Percentiles rank a stretch among this genome's conserved stretches.
phyloP scores from a whole-genome alignment of 1,284 basidiomycete species.

The Polyporus tsugae region DNA sequence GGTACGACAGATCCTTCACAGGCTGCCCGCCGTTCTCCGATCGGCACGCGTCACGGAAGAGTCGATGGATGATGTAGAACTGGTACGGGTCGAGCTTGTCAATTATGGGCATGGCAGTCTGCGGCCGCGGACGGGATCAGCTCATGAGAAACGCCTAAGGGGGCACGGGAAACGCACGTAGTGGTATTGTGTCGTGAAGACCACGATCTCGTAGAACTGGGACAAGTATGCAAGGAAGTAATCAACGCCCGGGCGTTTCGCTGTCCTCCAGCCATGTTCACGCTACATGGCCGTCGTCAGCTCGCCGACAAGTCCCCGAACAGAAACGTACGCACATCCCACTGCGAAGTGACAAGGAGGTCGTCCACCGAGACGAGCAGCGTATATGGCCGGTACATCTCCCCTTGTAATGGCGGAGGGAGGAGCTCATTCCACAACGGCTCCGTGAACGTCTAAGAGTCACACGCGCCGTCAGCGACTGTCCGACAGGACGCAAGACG shows the following conservation, averaged over 20 bases:
- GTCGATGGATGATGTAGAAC: conserved; percentile 88
- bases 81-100: conserved; percentile 96
- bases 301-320: background rate
- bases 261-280: conserved; percentile 89
- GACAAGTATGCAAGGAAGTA: conserved; percentile 98
- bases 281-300: conserved; percentile 55
- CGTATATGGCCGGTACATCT: conserved; percentile 92
- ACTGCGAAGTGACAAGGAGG: conserved; percentile 89
- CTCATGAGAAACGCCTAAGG: conserved; percentile 15
- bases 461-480: conserved; percentile 13
- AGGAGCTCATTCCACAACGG: conserved; percentile 93
- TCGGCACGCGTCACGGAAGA: conserved; percentile 91
- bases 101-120: conserved; percentile 91
- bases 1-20: conserved; percentile 92
- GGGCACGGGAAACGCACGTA: conserved; percentile 70
- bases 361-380: conserved; percentile 94
- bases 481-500: background rate
- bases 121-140: conserved; percentile 9
- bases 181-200: conserved; percentile 92
- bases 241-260: conserved; percentile 95
- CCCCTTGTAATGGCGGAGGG: conserved; percentile 86
- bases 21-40: conserved; percentile 75
- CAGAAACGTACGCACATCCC: conserved; percentile 80
- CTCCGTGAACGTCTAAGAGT: conserved; percentile 83
- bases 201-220: conserved; percentile 97